Conservation (phyloP, 192 early-diverging fungal genomes). For the Coemansia sp. region DNA sequence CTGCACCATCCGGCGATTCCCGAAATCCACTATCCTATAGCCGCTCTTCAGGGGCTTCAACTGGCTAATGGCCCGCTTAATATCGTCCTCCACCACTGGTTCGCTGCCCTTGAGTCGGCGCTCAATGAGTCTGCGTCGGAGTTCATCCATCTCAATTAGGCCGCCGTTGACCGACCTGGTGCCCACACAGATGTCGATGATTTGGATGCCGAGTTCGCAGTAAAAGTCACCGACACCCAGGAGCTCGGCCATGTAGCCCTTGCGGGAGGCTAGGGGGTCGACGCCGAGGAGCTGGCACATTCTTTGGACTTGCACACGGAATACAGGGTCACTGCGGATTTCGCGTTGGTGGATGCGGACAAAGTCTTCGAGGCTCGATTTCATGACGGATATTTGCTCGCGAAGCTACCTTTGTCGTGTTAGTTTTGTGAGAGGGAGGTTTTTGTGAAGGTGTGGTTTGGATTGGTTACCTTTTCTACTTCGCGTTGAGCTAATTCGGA, state of each 20-base stretch:
- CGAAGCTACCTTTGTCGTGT: slow-evolving; percentile 52
- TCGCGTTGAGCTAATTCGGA: slow-evolving; percentile 51
- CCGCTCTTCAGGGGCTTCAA: slow-evolving; percentile 85
- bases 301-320: slow-evolving; percentile 85
- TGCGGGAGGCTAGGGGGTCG: slow-evolving; percentile 94
- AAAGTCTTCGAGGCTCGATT: slow-evolving; percentile 83
- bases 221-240: slow-evolving; percentile 97
- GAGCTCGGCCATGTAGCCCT: slow-evolving; percentile 93
- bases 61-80: slow-evolving; percentile 79
- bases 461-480: slow-evolving; percentile 46
- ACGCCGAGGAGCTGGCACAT: slow-evolving; percentile 95
- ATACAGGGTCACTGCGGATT: slow-evolving; percentile 81
- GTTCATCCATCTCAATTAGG: slow-evolving; percentile 80
- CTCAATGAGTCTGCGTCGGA: slow-evolving; percentile 66
- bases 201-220: slow-evolving; percentile 92
- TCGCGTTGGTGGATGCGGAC: slow-evolving; percentile 80
- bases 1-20: slow-evolving; percentile 77
- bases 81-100: slow-evolving; percentile 72
- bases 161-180: slow-evolving; percentile 87
- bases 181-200: slow-evolving; percentile 84
- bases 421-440: not conserved
- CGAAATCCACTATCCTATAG: slow-evolving; percentile 82
- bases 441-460: not conserved
- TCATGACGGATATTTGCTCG: slow-evolving; percentile 69
- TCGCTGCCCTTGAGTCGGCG: slow-evolving; percentile 56